phyloP scores from a whole-genome alignment of 2,329 filamentous ascomycete species.

The Aureobasidium sp. region DNA sequence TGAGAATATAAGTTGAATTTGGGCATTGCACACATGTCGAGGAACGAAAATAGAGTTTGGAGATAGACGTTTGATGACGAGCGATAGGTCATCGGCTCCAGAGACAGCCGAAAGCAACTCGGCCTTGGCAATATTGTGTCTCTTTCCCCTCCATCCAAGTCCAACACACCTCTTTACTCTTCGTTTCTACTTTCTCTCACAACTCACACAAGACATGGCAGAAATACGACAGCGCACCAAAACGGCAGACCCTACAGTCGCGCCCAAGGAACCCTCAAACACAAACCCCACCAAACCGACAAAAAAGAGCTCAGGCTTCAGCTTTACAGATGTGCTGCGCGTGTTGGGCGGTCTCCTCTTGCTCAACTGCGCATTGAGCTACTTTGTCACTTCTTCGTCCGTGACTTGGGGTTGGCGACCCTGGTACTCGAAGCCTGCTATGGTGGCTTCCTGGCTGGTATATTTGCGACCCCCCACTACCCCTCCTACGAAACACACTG shows the following conservation, averaged over 20 bases:
- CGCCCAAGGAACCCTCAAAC: not conserved
- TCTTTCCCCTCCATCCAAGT: not conserved
- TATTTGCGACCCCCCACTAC: slow-evolving; percentile 24
- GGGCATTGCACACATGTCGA: not conserved
- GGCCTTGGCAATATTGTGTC: not conserved
- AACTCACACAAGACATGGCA: not conserved
- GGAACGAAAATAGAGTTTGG: not conserved
- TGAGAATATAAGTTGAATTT: not conserved
- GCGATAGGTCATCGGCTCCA: not conserved
- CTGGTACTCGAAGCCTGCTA: slow-evolving; percentile 53
- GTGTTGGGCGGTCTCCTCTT: slow-evolving; percentile 30
- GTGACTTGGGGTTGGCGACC: slow-evolving; percentile 62
- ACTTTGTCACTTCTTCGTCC: slow-evolving; percentile 39
- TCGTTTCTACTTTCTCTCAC: not conserved
- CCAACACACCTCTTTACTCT: not conserved
- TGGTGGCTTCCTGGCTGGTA: slow-evolving; percentile 57
- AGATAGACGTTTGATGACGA: slow-evolving; percentile 11
- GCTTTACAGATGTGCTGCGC: slow-evolving; percentile 27
- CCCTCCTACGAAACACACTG: not conserved
- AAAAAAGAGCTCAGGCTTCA: not conserved
- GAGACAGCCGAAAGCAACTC: slow-evolving; percentile 11
- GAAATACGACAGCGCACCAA: slow-evolving; percentile 9
- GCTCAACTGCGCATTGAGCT: slow-evolving; percentile 31
- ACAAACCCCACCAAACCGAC: not conserved
- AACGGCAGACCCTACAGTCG: not conserved